phyloP scores from a whole-genome alignment of 345 rosid genomes.

The Corchorus capsularis region DNA sequence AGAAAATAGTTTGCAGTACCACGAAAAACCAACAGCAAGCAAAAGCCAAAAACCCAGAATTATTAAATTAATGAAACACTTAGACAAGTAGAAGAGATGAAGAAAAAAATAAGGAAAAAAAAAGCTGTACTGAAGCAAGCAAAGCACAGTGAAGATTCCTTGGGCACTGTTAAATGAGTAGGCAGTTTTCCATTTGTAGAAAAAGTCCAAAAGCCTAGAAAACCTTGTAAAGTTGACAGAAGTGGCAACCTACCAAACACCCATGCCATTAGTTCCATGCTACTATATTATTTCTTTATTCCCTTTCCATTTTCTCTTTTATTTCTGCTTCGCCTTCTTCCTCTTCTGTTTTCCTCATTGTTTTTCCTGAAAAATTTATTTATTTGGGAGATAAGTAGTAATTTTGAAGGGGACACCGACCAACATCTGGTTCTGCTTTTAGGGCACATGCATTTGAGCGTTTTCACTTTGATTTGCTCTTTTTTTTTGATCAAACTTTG shows the following conservation, averaged over 20 bases:
- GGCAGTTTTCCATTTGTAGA: slow-evolving; percentile 64
- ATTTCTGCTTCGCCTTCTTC: neutral
- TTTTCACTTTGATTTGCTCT: slow-evolving; percentile 35
- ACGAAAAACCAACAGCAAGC: neutral
- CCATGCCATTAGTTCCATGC: slow-evolving; percentile 15
- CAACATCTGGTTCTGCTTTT: slow-evolving; percentile 57
- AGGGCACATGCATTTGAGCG: slow-evolving; percentile 42
- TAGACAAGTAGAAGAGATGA: neutral
- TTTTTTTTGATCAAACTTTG: too few species aligned
- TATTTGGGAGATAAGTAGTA: neutral
- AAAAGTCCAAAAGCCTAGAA: slow-evolving; percentile 41
- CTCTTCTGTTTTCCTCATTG: neutral
- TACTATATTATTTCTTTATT: neutral
- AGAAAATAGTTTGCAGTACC: neutral
- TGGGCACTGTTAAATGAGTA: slow-evolving; percentile 26
- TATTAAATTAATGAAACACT: too few species aligned
- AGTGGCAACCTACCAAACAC: slow-evolving; percentile 42
- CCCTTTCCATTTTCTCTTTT: neutral
- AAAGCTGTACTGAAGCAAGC: neutral
- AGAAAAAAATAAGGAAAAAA: neutral
- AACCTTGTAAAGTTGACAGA: slow-evolving; percentile 43
- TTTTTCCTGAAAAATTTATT: neutral
- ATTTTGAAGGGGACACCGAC: slow-evolving; percentile 37
- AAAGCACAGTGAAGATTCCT: slow-evolving; percentile 43
- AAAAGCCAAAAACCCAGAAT: neutral